Conservation (phyloP, 495 filamentous ascomycete genomes). For the Neurospora sp. region DNA sequence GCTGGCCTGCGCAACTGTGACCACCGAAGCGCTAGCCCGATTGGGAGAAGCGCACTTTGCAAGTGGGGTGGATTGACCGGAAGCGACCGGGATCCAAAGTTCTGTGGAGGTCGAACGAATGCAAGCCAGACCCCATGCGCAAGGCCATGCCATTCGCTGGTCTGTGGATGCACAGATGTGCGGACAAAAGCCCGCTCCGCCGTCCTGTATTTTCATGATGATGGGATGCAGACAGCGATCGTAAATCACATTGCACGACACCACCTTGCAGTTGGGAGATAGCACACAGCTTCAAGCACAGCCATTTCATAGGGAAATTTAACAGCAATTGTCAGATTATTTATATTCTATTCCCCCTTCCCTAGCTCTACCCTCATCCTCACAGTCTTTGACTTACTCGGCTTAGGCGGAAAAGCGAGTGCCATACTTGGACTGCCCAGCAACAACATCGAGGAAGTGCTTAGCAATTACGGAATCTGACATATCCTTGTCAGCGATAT, state of each 20-base stretch:
- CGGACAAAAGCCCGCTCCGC: not conserved
- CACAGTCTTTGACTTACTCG: not conserved
- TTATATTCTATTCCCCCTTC: not conserved
- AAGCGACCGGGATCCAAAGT: not conserved
- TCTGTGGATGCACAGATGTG: not conserved
- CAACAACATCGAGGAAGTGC: constrained; percentile 50
- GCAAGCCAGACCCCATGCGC: not conserved
- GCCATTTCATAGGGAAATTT: not conserved
- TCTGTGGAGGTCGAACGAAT: not conserved
- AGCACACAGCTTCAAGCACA: not conserved
- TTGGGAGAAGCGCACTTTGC: not conserved
- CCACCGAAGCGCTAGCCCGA: constrained; percentile 1
- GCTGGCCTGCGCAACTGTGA: constrained; percentile 1
- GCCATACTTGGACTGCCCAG: constrained; percentile 47
- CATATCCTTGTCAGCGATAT: not conserved
- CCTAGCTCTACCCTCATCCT: not conserved
- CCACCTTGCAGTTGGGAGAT: not conserved
- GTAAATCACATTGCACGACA: not conserved
- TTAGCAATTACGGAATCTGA: constrained; percentile 38
- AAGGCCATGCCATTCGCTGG: not conserved
- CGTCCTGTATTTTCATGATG: not conserved
- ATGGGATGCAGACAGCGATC: not conserved
- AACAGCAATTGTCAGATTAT: not conserved
- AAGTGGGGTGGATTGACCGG: not conserved
- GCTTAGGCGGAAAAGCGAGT: constrained; percentile 13